phyloP scores from a whole-genome alignment of 768 basidiomycete species.

The Rhizopogon sp. region DNA sequence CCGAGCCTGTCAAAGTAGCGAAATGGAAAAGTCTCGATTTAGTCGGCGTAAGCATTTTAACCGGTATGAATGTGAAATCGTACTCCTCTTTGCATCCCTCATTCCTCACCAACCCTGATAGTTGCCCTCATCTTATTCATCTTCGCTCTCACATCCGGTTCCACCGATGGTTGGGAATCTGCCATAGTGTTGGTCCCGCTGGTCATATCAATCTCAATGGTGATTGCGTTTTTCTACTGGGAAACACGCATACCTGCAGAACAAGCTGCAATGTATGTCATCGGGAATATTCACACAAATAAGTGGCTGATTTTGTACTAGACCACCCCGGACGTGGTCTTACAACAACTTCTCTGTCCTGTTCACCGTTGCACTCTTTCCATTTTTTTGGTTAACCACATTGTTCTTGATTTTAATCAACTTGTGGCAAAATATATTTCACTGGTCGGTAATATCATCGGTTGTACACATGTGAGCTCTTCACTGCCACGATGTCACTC shows the following conservation, averaged over 20 bases:
- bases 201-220: slow-evolving; percentile 33
- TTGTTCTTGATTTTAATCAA: slow-evolving; percentile 30
- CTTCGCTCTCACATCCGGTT: slow-evolving; percentile 39
- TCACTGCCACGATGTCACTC: slow-evolving; percentile 2
- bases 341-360: slow-evolving; percentile 39
- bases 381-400: slow-evolving; percentile 38
- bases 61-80: too few species aligned
- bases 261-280: slow-evolving; percentile 37
- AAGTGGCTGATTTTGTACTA: slow-evolving; percentile 6
- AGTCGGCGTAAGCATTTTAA: too few species aligned
- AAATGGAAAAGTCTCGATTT: too few species aligned
- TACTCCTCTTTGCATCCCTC: neutral
- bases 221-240: slow-evolving; percentile 45
- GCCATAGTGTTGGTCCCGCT: too few species aligned
- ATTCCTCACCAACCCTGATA: neutral
- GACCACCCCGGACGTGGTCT: slow-evolving; percentile 39
- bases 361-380: slow-evolving; percentile 31
- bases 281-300: neutral
- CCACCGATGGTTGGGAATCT: slow-evolving; percentile 30
- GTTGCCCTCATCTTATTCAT: slow-evolving; percentile 30
- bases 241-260: slow-evolving; percentile 36
- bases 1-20: neutral
- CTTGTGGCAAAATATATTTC: slow-evolving; percentile 37
- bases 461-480: slow-evolving; percentile 33
- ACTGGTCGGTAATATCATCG: slow-evolving; percentile 35